Base-by-base conservation (phyloP, 2,329 filamentous ascomycete species). In the Fusarium lyarnte region DNA sequence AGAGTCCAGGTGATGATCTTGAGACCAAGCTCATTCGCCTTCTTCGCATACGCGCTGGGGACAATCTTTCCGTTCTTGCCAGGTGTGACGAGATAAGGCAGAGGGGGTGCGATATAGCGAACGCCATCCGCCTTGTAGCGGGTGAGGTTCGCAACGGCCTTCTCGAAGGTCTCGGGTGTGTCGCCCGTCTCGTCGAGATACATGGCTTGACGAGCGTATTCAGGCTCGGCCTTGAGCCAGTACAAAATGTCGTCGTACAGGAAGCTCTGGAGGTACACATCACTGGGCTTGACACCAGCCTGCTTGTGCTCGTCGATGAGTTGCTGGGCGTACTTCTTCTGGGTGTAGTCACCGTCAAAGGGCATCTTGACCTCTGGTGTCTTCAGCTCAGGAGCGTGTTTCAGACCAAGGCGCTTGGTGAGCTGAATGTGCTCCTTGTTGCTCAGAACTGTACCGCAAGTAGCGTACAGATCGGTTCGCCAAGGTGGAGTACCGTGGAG, bases 291-390 rank as follows among this genome's bases (percentile, higher is more conserved):
- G 78, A 92, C 87, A 29, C 84, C 83, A 21, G 86, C 85, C 2
- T 80, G 78, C 66, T 85, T 84, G 82, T 90, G 91, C 59, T 88
- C 86, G 76, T 91, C 86, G 62, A 91, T 85, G 67, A 93, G 81
- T 79, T 93, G 89, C 81, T 91, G 89, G 0, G 89, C 88, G 77
- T 89, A 93, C 75, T 85, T 82, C 73, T 88, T 82, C 77, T 92
- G 90, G 0, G 91, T 93, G 83, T 92, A 93, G 77, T 85, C 78
- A 35, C 84, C 85, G 46, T 84, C 78, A 78, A 92, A 93, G 0
- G 92, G 92, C 91, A 93, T 93, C n/a, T 85, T 78, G n/a, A 93
- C 88, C 73, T 88, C 83, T 39, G 89, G 91, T 0, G 88, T 88
- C 84, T 93, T 93, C 36, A 92, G 85, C 81, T 93, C 91, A 9